Percentiles rank a stretch among this genome's conserved stretches.
Evolutionary conservation across 2,329 filamentous ascomycete species (phyloP).

Genomic region (Claviceps monticola): DNA sequence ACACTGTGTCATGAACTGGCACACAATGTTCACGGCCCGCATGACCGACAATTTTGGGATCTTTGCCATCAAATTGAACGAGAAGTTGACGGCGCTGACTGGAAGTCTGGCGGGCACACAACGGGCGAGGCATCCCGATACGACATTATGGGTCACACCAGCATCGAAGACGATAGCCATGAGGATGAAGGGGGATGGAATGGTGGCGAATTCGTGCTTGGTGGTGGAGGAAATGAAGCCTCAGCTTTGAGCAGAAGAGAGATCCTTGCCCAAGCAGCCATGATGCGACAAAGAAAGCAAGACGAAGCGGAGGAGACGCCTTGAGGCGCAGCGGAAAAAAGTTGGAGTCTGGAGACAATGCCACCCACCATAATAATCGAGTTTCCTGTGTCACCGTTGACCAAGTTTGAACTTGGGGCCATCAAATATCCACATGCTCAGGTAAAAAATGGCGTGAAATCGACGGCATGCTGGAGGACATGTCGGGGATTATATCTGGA

Average conservation of each 20-base stretch:
- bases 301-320: slow-evolving; percentile 19
- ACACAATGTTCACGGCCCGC: slow-evolving; percentile 76
- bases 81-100: slow-evolving; percentile 72
- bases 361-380: slow-evolving; percentile 12
- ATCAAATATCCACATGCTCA: no score
- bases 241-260: slow-evolving; percentile 53
- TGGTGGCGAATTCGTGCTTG: slow-evolving; percentile 65
- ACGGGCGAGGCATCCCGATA: slow-evolving; percentile 51
- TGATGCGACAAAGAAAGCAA: slow-evolving; percentile 22
- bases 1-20: slow-evolving; percentile 92
- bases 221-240: slow-evolving; percentile 33
- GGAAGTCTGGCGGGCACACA: slow-evolving; percentile 54
- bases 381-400: not conserved
- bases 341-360: slow-evolving; percentile 17
- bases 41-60: slow-evolving; percentile 83
- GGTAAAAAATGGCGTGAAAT: no score
- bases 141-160: slow-evolving; percentile 33
- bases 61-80: slow-evolving; percentile 75
- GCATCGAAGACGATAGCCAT: slow-evolving; percentile 37
- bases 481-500: no score
- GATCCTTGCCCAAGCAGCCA: slow-evolving; percentile 45
- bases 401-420: no score
- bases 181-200: slow-evolving; percentile 65
- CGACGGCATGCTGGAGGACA: no score
- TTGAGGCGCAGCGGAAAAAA: slow-evolving; percentile 16